These are phyloP conservation scores for Paracamarosporium sp. DNA, from an alignment of 2,329 filamentous ascomycete species.

Conservation along the genomic window DNA sequence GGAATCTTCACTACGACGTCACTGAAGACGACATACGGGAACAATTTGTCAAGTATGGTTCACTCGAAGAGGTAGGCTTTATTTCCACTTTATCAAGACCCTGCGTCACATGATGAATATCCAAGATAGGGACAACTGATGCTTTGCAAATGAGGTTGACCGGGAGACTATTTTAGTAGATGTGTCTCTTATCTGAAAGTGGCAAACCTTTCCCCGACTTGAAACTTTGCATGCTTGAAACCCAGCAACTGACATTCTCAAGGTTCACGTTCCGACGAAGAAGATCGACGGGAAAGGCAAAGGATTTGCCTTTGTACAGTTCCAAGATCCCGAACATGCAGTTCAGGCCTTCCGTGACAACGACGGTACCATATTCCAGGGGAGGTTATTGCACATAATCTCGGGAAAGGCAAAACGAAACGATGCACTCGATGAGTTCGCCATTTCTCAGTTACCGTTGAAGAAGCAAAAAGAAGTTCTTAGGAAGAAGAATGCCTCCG, in stretches of 20 bases:
- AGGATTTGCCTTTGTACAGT: slow-evolving; percentile 89
- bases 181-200: slow-evolving; percentile 88
- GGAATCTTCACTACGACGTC: slow-evolving; percentile 84
- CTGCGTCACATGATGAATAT: slow-evolving; percentile 81
- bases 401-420: slow-evolving; percentile 84
- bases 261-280: slow-evolving; percentile 88
- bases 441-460: slow-evolving; percentile 86
- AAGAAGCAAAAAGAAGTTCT: slow-evolving; percentile 94
- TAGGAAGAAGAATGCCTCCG: slow-evolving; percentile 80
- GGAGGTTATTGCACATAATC: slow-evolving; percentile 87
- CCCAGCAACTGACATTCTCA: slow-evolving; percentile 28
- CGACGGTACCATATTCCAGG: slow-evolving; percentile 89
- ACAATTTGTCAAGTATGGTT: slow-evolving; percentile 75
- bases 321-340: slow-evolving; percentile 73
- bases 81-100: slow-evolving; percentile 18
- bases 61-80: slow-evolving; percentile 82
- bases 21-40: slow-evolving; percentile 78
- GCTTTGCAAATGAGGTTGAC: slow-evolving; percentile 88
- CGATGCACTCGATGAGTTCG: slow-evolving; percentile 83
- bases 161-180: slow-evolving; percentile 99
- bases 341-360: slow-evolving; percentile 78
- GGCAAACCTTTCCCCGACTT: slow-evolving; percentile 12
- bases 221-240: neutral
- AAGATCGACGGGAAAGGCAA: slow-evolving; percentile 75
- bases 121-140: slow-evolving; percentile 99